These are phyloP conservation scores for Trichophyton schoenleinii DNA, from an alignment of 2,329 filamentous ascomycete genomes.

Conservation along the genomic window DNA sequence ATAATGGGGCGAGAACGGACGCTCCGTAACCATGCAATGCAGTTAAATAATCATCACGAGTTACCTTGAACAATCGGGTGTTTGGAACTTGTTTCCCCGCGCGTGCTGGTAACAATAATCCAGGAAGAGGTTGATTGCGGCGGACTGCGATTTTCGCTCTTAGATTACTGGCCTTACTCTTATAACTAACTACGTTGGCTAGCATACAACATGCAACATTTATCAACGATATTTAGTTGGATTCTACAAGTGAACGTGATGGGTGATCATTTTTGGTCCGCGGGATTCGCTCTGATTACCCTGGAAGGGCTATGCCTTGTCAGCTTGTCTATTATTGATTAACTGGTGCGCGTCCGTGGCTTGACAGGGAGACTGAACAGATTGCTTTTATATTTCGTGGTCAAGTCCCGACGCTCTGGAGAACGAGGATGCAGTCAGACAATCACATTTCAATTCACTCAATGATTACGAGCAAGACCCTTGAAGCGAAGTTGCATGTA, in stretches of 20 bases:
- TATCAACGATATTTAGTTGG: not conserved
- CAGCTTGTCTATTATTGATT: too few species aligned
- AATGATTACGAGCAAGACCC: not conserved
- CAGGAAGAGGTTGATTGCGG: too few species aligned
- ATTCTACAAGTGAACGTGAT: not conserved
- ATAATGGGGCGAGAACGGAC: too few species aligned
- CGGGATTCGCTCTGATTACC: not conserved
- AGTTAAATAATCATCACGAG: too few species aligned
- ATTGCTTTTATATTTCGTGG: not conserved
- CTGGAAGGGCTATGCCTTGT: too few species aligned
- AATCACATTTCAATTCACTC: not conserved
- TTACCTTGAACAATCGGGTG: too few species aligned
- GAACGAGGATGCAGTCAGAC: not conserved
- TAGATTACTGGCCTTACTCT: not conserved
- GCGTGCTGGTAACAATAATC: not conserved
- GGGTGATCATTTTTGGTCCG: not conserved
- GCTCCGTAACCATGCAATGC: too few species aligned
- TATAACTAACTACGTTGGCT: not conserved
- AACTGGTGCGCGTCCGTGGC: not conserved
- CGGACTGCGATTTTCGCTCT: not conserved
- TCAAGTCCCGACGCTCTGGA: not conserved
- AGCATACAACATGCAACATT: not conserved
- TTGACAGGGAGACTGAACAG: not conserved
- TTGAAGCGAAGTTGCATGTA: not conserved
- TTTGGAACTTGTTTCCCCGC: not conserved